Conservation (phyloP, 2,329 filamentous ascomycete genomes). For the Aaosphaeria arxii region DNA sequence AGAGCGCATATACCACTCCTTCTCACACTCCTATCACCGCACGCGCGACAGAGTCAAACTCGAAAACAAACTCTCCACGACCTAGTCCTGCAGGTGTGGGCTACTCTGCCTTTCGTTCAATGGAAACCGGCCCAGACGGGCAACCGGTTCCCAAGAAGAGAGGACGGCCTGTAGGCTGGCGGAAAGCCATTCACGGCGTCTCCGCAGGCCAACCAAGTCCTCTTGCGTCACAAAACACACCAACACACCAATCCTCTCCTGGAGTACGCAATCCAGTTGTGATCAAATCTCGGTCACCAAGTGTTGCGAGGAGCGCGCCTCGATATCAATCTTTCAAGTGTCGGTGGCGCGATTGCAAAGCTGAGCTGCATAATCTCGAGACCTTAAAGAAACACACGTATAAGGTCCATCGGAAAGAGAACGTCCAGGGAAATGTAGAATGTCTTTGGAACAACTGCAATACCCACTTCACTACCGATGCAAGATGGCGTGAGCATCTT, state of each 20-base stretch:
- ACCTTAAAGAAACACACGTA: constrained; percentile 58
- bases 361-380: constrained; percentile 60
- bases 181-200: constrained; percentile 46
- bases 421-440: constrained; percentile 33
- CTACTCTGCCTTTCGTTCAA: constrained; percentile 42
- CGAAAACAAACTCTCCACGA: constrained; percentile 25
- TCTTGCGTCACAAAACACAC: constrained; percentile 15
- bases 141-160: constrained; percentile 41
- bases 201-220: constrained; percentile 19
- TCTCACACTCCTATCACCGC: constrained; percentile 10
- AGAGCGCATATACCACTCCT: constrained; percentile 23
- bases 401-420: constrained; percentile 51
- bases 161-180: constrained; percentile 50
- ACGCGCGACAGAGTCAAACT: constrained; percentile 12
- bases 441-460: constrained; percentile 49
- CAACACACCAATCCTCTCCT: constrained; percentile 2
- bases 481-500: constrained; percentile 51
- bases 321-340: constrained; percentile 54
- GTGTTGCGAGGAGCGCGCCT: constrained; percentile 20
- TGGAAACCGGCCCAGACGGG: constrained; percentile 27
- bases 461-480: constrained; percentile 22
- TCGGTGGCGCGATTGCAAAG: constrained; percentile 55
- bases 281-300: constrained; percentile 33
- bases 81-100: constrained; percentile 21
- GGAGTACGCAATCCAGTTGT: constrained; percentile 13